These are phyloP conservation scores for Hondaea fermentalgiana DNA, from an alignment of 108 stramenopile species.

Conservation along the genomic window DNA sequence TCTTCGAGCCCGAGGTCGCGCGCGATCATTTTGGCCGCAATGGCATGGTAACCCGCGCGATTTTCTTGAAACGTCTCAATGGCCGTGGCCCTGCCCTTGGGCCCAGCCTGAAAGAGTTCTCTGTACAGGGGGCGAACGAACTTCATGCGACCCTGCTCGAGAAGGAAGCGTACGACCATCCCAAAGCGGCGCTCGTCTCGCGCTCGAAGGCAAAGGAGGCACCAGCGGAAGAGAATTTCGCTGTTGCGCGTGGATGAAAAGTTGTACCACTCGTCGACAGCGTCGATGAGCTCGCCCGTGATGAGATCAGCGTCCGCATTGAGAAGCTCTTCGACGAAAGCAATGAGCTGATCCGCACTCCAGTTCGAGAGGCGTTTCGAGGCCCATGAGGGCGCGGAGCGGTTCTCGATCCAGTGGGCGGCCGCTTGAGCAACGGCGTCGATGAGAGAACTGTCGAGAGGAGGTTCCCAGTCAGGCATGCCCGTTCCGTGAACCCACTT, in stretches of 20 bases:
- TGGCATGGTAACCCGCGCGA: slow-evolving; percentile 83
- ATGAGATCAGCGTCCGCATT: background rate
- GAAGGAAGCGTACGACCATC: slow-evolving; percentile 71
- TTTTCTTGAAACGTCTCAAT: slow-evolving; percentile 66
- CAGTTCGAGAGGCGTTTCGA: background rate
- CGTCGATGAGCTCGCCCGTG: background rate
- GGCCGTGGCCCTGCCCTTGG: slow-evolving; percentile 53
- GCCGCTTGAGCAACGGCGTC: background rate
- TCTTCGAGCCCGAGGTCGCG: slow-evolving; percentile 44
- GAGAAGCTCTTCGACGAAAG: background rate
- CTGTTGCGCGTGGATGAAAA: slow-evolving; percentile 29
- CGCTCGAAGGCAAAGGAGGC: slow-evolving; percentile 60
- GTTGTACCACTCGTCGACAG: background rate
- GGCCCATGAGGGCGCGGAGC: background rate
- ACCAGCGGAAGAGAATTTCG: slow-evolving; percentile 82
- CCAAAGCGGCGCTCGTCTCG: slow-evolving; percentile 61
- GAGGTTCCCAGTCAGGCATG: background rate
- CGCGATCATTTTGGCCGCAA: slow-evolving; percentile 82
- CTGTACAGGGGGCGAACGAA: slow-evolving; percentile 83
- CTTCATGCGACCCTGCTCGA: slow-evolving; percentile 96
- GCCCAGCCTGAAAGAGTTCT: slow-evolving; percentile 54
- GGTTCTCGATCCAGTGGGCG: background rate
- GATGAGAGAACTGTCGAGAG: background rate
- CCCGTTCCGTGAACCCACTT: background rate
- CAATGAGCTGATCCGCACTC: background rate